A percentile compares a stretch with the other conserved stretches of the same genome.
Evolutionary conservation across 1,139 yeast genomes (phyloP).

Genomic region (Geotrichum phurueaensis): DNA sequence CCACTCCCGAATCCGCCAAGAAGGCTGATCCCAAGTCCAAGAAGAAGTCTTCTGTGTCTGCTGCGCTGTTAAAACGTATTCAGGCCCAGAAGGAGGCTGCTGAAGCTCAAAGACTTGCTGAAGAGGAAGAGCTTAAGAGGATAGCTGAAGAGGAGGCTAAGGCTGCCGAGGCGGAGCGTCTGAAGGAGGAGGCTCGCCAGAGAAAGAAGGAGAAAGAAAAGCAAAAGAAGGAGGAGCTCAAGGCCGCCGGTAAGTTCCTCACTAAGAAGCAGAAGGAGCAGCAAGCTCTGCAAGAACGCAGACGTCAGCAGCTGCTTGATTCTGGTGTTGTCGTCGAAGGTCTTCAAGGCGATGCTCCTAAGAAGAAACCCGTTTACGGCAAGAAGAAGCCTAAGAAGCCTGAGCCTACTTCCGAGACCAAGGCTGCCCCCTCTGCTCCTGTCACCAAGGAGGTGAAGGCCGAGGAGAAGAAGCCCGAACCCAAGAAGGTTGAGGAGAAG

Average conservation of each 20-base stretch:
- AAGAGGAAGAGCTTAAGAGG: slow-evolving; percentile 52
- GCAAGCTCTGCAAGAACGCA: slow-evolving; percentile 76
- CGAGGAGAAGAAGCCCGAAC: slow-evolving; percentile 25
- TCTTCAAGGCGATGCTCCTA: slow-evolving; percentile 42
- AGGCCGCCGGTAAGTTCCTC: slow-evolving; percentile 77
- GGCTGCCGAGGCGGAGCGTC: slow-evolving; percentile 49
- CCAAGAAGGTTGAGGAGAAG: slow-evolving; percentile 24
- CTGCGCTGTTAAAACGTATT: slow-evolving; percentile 63
- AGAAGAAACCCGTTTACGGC: slow-evolving; percentile 67
- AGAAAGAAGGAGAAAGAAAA: slow-evolving; percentile 68
- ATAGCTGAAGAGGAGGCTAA: slow-evolving; percentile 55
- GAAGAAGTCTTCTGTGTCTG: slow-evolving; percentile 35
- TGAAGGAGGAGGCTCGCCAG: slow-evolving; percentile 62
- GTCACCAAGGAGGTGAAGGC: slow-evolving; percentile 21
- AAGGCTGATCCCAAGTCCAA: slow-evolving; percentile 31
- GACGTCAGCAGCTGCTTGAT: slow-evolving; percentile 79
- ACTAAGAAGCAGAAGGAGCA: slow-evolving; percentile 96
- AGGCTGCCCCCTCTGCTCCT: slow-evolving; percentile 33
- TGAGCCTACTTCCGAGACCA: slow-evolving; percentile 38
- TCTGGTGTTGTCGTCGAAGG: slow-evolving; percentile 76
- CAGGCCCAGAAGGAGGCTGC: slow-evolving; percentile 78
- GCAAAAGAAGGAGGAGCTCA: slow-evolving; percentile 80
- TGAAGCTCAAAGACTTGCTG: slow-evolving; percentile 58
- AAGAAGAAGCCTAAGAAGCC: slow-evolving; percentile 56
- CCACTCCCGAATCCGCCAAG: slow-evolving; percentile 29